Conservation (phyloP, 2,329 filamentous ascomycete species). For the Venturia oleaginea region DNA sequence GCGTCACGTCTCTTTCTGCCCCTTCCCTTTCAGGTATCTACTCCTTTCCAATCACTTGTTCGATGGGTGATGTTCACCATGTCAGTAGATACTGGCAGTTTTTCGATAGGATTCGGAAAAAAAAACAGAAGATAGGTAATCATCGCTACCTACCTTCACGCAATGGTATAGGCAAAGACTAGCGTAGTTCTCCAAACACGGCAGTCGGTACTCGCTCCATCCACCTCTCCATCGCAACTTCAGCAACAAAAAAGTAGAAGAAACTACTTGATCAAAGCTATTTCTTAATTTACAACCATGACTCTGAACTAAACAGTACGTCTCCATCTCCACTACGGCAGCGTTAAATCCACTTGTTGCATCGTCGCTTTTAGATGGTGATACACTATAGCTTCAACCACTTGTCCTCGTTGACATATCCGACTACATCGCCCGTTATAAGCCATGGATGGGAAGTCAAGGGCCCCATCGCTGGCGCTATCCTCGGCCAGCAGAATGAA, state of each 20-base stretch:
- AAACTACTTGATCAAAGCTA: background rate
- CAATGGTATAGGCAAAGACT: background rate
- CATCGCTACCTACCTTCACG: too few species aligned
- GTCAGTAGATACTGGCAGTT: too few species aligned
- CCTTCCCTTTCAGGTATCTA: too few species aligned
- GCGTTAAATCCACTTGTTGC: background rate
- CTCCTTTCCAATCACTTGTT: too few species aligned
- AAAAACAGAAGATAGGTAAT: too few species aligned
- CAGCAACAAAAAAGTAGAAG: background rate
- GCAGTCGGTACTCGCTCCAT: background rate
- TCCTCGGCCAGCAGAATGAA: constrained; percentile 88
- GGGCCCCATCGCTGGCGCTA: constrained; percentile 72
- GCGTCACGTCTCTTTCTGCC: too few species aligned
- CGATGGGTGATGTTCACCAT: too few species aligned
- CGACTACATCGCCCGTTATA: constrained; percentile 90
- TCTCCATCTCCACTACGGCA: background rate
- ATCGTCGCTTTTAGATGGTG: constrained; percentile 47
- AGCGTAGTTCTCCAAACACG: background rate
- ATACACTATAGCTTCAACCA: constrained; percentile 75
- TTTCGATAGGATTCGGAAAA: too few species aligned
- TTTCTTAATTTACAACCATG: background rate
- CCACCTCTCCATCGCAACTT: background rate
- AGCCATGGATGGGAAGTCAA: constrained; percentile 63
- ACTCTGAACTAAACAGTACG: background rate
- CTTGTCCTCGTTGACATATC: constrained; percentile 93